Evolutionary conservation across 352 stramenopile genomes (phyloP).

Genomic region (Phytophthora nicotianae): DNA sequence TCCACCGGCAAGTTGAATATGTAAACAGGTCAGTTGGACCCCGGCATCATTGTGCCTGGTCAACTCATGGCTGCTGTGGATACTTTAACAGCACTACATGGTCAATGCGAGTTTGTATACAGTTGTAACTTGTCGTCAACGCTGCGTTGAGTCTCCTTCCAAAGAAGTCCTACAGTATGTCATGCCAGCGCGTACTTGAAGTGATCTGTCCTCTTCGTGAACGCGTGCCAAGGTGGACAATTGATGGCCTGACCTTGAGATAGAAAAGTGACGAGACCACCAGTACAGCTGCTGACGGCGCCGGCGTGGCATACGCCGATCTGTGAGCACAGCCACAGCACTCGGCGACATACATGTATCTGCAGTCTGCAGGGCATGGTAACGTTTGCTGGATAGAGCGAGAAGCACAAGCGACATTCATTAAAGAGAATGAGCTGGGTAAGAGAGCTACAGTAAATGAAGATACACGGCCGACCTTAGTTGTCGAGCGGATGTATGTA

Average conservation of each 20-base stretch:
- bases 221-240: slow-evolving; percentile 22
- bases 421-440: slow-evolving; percentile 5
- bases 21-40: slow-evolving; percentile 5
- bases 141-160: neutral
- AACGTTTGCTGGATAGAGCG: neutral
- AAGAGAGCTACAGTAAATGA: neutral
- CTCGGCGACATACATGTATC: neutral
- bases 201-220: slow-evolving; percentile 14
- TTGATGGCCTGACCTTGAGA: slow-evolving; percentile 24
- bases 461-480: slow-evolving; percentile 11
- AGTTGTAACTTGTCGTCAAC: neutral
- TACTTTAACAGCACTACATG: too few relatives aligned
- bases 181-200: neutral
- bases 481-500: slow-evolving; percentile 44
- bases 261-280: slow-evolving; percentile 23
- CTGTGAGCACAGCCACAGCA: slow-evolving; percentile 27
- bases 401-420: slow-evolving; percentile 11
- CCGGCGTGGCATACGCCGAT: slow-evolving; percentile 22
- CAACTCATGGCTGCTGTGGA: too few relatives aligned
- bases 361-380: neutral
- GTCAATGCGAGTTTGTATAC: neutral
- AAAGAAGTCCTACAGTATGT: too few relatives aligned
- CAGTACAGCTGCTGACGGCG: slow-evolving; percentile 21
- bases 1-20: slow-evolving; percentile 8
- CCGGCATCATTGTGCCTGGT: too few relatives aligned